Base-by-base conservation (phyloP, 2,329 filamentous ascomycete species). In the Pseudohalonectria lignicola region DNA sequence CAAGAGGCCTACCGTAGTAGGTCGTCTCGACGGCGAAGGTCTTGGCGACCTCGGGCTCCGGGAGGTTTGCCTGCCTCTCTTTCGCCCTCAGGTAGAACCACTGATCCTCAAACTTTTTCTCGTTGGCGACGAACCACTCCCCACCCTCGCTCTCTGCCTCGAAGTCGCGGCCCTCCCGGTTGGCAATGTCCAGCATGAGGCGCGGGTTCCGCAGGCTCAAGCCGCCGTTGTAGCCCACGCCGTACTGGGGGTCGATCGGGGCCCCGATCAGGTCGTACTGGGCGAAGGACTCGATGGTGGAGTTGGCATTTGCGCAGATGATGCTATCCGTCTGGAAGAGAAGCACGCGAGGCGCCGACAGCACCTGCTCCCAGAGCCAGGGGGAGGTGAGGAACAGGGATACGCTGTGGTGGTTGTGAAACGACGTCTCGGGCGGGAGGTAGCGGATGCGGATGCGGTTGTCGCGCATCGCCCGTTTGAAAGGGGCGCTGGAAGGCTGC, bases 111-210 rank as follows among this genome's bases (percentile, higher is more conserved):
- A 41, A 41, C 20, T 32, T 59, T 4, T 61, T 57, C 46, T 69
- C 63, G 2, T 53, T 23, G 3, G 53, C 34, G 53, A 46, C 23
- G 54, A 51, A 31, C 17, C 15, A 8, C 30, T 31, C 13, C 17
- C 13, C 17, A n/a, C n/a, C n/a, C n/a, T n/a, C n/a, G n/a, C n/a
- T n/a, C n/a, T n/a, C n/a, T n/a, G n/a, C n/a, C 19, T n/a, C 6
- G 19, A 34, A 34, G 42, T 41, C 44, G 9, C 59, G 56, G 34
- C 61, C 52, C 42, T 58, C 43, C 16, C 39, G 41, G 40, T 60
- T 60, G 45, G 67, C 58, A 3, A 67, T 68, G 41, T 69, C 64
- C 18, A 62, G 37, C 21, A 55, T 55, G 38, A 50, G 53, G 29
- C 44, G 49, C 28, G 56, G 51, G 43, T 55, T 60, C 42, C 59